Evolutionary conservation across 768 basidiomycete genomes (phyloP), one percentile per base, ranked within the genome.

Genomic region (Phanerochaete carnosa): DNA sequence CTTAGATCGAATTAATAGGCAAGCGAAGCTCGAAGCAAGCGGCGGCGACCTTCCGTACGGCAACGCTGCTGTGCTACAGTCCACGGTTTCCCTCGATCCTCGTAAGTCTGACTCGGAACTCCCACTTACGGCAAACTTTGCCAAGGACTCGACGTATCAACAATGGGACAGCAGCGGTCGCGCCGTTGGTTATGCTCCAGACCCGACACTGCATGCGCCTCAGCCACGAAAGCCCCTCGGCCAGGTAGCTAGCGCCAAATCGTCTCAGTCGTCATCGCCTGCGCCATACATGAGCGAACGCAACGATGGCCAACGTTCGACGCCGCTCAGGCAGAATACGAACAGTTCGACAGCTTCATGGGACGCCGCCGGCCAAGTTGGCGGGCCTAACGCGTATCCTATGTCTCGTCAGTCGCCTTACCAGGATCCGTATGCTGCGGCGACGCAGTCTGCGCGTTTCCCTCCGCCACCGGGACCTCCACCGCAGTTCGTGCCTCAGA

Each of bases 121-220:
- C 19, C 80, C 79, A 8, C 75, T 86, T 28, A 66, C 68, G 15
- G 72, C 74, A 30, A 68, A 67, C 1, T 71, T 72, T 3, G 69
- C 75, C n/a, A 63, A 55, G 25, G 62, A 43, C 22, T 23, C 59
- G 12, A 26, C 23, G 37, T 26, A 61, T 64, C 83, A 85, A 67
- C 76, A 76, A 68, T 86, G 84, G 83, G 83, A 82, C 63, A 72
- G 64, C n/a, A 62, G 64, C 13, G 82, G 83, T 23, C 78, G 64
- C 54, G 84, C 84, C 12, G 65, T 83, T 7, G 83, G 84, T 23
- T 79, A 81, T 64, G 66, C 75, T 11, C 32, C 72, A 9, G 80
- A 82, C 55, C 79, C 79, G 25, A 75, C 64, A 33, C 69, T 87
- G 57, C 72, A 80, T 43, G 82, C 83, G 11, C 85, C 86, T 8